Percentiles rank a stretch among this genome's conserved stretches.
phyloP scores from a whole-genome alignment of 441 rosid genomes.

The Syzygium malaccense region DNA sequence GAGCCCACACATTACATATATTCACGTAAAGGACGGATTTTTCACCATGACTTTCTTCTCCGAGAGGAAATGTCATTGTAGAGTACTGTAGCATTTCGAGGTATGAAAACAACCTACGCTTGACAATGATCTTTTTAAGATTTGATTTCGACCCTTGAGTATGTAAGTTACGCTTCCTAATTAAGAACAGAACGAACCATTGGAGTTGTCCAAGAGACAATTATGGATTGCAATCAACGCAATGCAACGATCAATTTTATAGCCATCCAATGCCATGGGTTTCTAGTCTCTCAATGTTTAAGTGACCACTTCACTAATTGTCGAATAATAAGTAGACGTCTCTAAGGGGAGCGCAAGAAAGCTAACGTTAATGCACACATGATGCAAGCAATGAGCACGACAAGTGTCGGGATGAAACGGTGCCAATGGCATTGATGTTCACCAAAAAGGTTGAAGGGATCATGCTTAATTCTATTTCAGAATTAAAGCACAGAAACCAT shows the following conservation, averaged over 20 bases:
- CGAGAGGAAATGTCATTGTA: not conserved
- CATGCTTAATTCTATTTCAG: too few relatives aligned
- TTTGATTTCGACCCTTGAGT: not conserved
- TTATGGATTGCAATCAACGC: not conserved
- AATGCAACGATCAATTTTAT: not conserved
- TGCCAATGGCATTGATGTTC: not conserved
- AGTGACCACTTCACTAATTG: not conserved
- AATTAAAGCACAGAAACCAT: not conserved
- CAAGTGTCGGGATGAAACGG: not conserved
- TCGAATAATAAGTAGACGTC: not conserved
- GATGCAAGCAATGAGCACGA: not conserved
- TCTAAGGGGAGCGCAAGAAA: not conserved
- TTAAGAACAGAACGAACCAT: not conserved
- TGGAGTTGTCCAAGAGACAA: not conserved
- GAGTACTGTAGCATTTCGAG: not conserved
- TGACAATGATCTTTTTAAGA: not conserved
- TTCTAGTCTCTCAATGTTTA: not conserved
- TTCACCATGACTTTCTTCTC: not conserved
- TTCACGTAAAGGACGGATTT: accelerated
- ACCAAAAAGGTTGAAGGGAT: not conserved
- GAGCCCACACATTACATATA: not conserved
- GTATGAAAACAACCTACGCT: not conserved
- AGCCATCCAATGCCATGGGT: not conserved
- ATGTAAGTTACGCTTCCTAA: not conserved
- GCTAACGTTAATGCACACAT: accelerated